Conservation (phyloP, 1,284 basidiomycete genomes). For the Ceratobasidium sp. region DNA sequence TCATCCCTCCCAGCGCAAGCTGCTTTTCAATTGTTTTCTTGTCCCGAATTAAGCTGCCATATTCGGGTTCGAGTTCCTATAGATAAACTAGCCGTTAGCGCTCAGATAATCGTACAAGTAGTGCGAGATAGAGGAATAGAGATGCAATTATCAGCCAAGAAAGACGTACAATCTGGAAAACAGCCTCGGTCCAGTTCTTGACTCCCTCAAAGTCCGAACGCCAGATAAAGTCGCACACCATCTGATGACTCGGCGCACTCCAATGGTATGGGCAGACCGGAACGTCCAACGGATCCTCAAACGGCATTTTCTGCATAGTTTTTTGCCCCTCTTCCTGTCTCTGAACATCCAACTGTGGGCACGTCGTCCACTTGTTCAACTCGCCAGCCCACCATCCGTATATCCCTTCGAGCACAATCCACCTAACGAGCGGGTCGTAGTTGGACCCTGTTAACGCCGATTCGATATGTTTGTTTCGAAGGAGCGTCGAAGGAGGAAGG, state of each 20-base stretch:
- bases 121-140: too few species aligned
- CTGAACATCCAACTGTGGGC: slow-evolving; percentile 61
- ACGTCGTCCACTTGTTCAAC: slow-evolving; percentile 72
- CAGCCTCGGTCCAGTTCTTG: background rate
- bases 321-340: background rate
- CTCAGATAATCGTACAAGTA: too few species aligned
- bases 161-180: slow-evolving; percentile 62
- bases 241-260: slow-evolving; percentile 75
- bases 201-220: slow-evolving; percentile 66
- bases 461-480: slow-evolving; percentile 66
- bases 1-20: slow-evolving; percentile 82
- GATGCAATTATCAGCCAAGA: too few species aligned
- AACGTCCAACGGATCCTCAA: slow-evolving; percentile 51
- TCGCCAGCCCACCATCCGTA: slow-evolving; percentile 73
- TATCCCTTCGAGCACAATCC: slow-evolving; percentile 86
- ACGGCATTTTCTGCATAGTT: slow-evolving; percentile 15
- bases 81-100: too few species aligned
- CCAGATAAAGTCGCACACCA: slow-evolving; percentile 87
- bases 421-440: slow-evolving; percentile 90
- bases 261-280: slow-evolving; percentile 84
- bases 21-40: slow-evolving; percentile 83
- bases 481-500: slow-evolving; percentile 43
- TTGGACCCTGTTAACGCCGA: slow-evolving; percentile 77
- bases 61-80: too few species aligned
- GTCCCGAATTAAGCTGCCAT: slow-evolving; percentile 75